Conservation (phyloP, 2,329 filamentous ascomycete species). For the Calcarisporium arbuscula region DNA sequence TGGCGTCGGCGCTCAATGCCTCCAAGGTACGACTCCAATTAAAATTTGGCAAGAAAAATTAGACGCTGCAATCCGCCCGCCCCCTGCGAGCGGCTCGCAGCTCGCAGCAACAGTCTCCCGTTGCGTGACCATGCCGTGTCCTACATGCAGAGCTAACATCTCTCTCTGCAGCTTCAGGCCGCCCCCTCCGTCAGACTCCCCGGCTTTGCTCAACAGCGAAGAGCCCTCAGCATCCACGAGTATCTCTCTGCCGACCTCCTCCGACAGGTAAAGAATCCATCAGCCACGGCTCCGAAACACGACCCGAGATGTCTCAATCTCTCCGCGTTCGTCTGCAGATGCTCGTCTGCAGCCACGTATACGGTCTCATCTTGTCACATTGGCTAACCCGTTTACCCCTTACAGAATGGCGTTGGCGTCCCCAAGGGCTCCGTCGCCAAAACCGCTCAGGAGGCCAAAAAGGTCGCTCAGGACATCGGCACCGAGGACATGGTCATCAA, state of each 20-base stretch:
- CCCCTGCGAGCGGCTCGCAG: too few species aligned
- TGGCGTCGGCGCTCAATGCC: conserved; percentile 73
- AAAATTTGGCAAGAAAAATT: too few species aligned
- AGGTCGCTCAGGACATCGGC: conserved; percentile 83
- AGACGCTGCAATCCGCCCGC: too few species aligned
- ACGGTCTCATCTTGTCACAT: too few species aligned
- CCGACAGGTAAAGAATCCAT: conserved; percentile 61
- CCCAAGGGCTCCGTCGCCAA: conserved; percentile 85
- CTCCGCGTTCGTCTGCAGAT: too few species aligned
- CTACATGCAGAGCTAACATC: too few species aligned
- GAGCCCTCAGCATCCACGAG: conserved; percentile 95
- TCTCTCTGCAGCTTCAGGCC: conserved; percentile 20
- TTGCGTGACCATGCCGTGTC: too few species aligned
- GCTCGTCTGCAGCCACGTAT: too few species aligned
- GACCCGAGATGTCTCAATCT: too few species aligned
- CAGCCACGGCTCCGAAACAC: conserved; percentile 1
- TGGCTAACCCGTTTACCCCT: conserved; percentile 11
- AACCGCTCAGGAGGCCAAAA: conserved; percentile 80
- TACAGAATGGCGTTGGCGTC: conserved; percentile 87
- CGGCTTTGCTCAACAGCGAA: conserved; percentile 68
- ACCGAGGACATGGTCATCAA: conserved; percentile 99
- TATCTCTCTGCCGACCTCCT: conserved; percentile 93
- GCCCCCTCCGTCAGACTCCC: conserved; percentile 50
- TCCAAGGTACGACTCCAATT: conserved; percentile 55
- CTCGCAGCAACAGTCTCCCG: too few species aligned